These are phyloP conservation scores for Alloteropsis angusta DNA, from an alignment of 202 grass and related monocot species.

Conservation along the genomic window DNA sequence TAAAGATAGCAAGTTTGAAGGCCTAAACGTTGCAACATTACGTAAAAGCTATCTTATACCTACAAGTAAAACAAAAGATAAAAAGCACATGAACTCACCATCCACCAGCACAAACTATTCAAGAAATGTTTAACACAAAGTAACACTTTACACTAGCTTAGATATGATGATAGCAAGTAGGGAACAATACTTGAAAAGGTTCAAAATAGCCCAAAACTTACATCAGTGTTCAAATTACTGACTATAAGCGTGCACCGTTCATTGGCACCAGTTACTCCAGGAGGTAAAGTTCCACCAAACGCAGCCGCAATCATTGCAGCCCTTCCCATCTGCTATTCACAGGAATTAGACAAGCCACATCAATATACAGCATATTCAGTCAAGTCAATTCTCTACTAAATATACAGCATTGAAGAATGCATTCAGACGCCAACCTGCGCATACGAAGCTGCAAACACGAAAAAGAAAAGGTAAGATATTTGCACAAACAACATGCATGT, in stretches of 20 bases:
- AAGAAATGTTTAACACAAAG: background rate
- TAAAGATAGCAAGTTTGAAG: background rate
- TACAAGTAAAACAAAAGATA: background rate
- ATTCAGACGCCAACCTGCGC: conserved; percentile 52
- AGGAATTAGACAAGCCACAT: background rate
- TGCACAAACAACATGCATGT: background rate
- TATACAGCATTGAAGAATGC: conserved; percentile 10
- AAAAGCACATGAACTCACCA: background rate
- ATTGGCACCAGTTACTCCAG: conserved; percentile 51
- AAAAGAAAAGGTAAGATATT: conserved; percentile 19
- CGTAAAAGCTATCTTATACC: background rate
- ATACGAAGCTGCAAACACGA: conserved; percentile 51
- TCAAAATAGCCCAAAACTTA: conserved; percentile 37
- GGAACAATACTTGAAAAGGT: background rate
- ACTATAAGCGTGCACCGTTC: conserved; percentile 75
- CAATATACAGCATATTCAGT: background rate
- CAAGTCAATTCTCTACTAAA: background rate
- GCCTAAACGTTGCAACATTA: background rate
- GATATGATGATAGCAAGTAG: background rate
- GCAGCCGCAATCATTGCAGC: conserved; percentile 57
- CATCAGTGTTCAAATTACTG: conserved; percentile 74
- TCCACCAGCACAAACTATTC: background rate
- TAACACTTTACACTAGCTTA: background rate
- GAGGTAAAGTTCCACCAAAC: conserved; percentile 56
- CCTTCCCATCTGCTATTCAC: conserved; percentile 49